These are phyloP conservation scores for Wickerhamiella bombiphila DNA, from an alignment of 805 yeast genomes.

Conservation along the genomic window DNA sequence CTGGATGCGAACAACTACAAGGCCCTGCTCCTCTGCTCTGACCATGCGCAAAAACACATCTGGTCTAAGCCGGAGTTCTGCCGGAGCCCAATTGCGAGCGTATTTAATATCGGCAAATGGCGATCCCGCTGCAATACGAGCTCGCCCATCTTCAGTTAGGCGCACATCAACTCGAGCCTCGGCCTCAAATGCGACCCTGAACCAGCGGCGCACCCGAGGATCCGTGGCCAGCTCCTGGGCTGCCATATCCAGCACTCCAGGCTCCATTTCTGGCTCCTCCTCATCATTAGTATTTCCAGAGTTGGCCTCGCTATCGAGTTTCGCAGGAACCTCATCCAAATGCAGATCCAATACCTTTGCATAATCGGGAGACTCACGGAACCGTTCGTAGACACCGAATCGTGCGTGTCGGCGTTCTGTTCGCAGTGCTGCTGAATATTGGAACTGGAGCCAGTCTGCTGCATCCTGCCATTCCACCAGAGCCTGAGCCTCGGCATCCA, in stretches of 20 bases:
- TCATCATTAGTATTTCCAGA: conserved; percentile 33
- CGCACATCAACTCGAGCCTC: conserved; percentile 55
- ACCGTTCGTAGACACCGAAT: conserved; percentile 28
- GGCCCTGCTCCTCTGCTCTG: conserved; percentile 74
- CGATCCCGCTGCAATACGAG: conserved; percentile 63
- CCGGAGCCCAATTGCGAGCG: conserved; percentile 65
- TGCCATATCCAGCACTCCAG: conserved; percentile 31
- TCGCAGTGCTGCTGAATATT: conserved; percentile 30
- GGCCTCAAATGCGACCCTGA: conserved; percentile 43
- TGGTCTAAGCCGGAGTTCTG: conserved; percentile 61
- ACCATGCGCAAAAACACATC: conserved; percentile 78
- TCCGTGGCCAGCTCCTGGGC: conserved; percentile 71
- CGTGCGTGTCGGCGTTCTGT: conserved; percentile 27
- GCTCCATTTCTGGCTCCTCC: conserved; percentile 48
- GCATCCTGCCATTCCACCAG: conserved; percentile 78
- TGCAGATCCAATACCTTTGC: conserved; percentile 19
- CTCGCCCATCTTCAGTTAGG: conserved; percentile 69
- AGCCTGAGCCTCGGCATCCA: conserved; percentile 39
- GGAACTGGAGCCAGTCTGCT: conserved; percentile 67
- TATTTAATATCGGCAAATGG: conserved; percentile 84
- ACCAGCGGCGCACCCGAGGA: conserved; percentile 59
- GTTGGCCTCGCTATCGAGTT: conserved; percentile 29
- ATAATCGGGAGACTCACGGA: conserved; percentile 48
- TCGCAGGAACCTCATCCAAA: conserved; percentile 2
- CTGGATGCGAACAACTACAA: conserved; percentile 49